Evolutionary conservation across 768 basidiomycete genomes (phyloP).

Genomic region (Boletellus ananas): DNA sequence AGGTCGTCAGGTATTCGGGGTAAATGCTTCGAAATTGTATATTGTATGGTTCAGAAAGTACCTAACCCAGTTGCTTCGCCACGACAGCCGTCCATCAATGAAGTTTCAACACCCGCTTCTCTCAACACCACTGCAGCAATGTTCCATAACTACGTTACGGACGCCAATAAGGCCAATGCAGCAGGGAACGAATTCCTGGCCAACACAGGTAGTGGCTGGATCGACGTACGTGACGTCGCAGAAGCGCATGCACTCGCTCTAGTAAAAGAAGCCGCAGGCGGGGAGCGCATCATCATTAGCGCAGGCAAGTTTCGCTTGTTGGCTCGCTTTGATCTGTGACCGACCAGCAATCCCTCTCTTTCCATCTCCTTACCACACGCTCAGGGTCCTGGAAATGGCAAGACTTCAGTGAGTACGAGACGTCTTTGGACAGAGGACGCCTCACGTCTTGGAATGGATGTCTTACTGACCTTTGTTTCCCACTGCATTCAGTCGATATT

Average conservation of each 20-base stretch:
- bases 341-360: neutral
- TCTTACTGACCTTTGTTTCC: neutral
- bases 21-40: constrained; percentile 1
- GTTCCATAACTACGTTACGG: constrained; percentile 34
- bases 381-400: constrained; percentile 30
- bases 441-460: no score
- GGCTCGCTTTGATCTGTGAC: neutral
- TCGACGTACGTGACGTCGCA: constrained; percentile 56
- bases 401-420: constrained; percentile 24
- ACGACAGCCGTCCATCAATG: constrained; percentile 42
- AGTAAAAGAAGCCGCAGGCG: constrained; percentile 47
- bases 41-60: no score
- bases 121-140: constrained; percentile 39
- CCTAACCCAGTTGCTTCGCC: neutral
- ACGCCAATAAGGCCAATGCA: constrained; percentile 16
- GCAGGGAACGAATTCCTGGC: constrained; percentile 25
- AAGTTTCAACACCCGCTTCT: constrained; percentile 29
- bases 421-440: neutral
- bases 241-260: constrained; percentile 52
- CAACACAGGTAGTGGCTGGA: constrained; percentile 31
- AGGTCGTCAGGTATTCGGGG: constrained; percentile 34
- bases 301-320: constrained; percentile 20
- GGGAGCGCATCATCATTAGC: constrained; percentile 54
- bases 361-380: no score
- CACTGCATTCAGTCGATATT: constrained; percentile 29